Evolutionary conservation across 768 basidiomycete genomes (phyloP), one percentile per base, ranked within the genome.

Genomic region (Boletus patriciae): DNA sequence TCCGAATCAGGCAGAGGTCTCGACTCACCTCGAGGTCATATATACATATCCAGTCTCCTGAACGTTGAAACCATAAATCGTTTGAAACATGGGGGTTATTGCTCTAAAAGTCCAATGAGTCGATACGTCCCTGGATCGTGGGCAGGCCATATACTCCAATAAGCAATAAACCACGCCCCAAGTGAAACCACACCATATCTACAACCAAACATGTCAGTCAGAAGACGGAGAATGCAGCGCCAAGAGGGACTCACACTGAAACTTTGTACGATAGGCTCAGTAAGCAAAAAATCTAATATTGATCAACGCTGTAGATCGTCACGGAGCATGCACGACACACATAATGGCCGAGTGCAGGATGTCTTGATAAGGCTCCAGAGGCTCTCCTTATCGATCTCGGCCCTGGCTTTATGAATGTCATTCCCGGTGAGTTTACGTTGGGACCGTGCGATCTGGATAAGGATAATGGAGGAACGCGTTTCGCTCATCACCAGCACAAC

Each of bases 141-240:
- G 6, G 23, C 10, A 19, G 27, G 29, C 19, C 36, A 46, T 73
- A 0, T 63, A 85, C 83, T 82, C 82, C 25, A 88, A 73, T 54
- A 91, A 71, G 50, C 83, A 84, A 61, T 81, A 93, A 25, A 85
- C 69, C 1, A 90, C 80, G 0, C 90, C 90, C 90, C 90, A 93
- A 0, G 80, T 79, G 53, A 92, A 83, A 41, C 84, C 84, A 29
- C 80, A 68, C 86, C 85, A 87, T 13, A 86, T 58, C 85, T 88
- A 65, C 5, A 29, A 36, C 21, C 21, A 50, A 47, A 11, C 4
- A 33, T 19, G 18, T 56, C 46, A 36, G 9, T 23, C 2, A 7
- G 25, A 19, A 34, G 10, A 9, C 3, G 25, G 10, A 15, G n/a
- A 43, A 42, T 3, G 4, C 23, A 44, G 37, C 8, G 5, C 21